Base-by-base conservation (phyloP, 305 asterid genomes). In the Fraxinus velutina region DNA sequence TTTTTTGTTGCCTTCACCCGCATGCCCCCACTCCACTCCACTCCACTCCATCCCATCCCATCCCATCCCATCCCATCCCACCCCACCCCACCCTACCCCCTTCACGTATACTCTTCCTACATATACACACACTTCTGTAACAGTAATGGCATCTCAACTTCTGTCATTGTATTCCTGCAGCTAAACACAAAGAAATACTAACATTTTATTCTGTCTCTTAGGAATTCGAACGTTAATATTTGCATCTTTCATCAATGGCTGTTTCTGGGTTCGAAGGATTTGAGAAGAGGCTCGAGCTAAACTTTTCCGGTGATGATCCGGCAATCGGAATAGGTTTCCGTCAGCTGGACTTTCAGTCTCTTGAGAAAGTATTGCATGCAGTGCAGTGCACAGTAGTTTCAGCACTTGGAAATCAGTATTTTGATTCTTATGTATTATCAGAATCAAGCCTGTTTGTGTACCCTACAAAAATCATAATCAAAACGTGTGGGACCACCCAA, bases 321-420 rank as follows among this genome's bases (percentile, higher is more conserved):
- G 78, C 70, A 80, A 78, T 71, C 77, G 85, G 55, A 47, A 80
- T 83, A 0, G 90, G 92, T 5, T 90, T 96, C 89, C 92, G 99
- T 60, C 88, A 22, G 32, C 88, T 96, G 2, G 92, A 90, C 47
- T 94, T 94, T 5, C 78, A 76, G 76, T 85, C 88, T 0, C 81
- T 96, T 3, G 95, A 90, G 90, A 85, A 91, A 84, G 93, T 96
- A 4, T 78, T 96, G 85, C 90, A 87, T 78, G 97, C 89, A 79
- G 99, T 96, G 77, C 98, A 94, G 89, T 96, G 99, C 91, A 94
- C 91, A 42, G 97, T 96, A 0, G 99, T 96, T 1, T 94, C 99
- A 0, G 99, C 97, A 30, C 91, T 96, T 66, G 98, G 94, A 2
- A 96, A 94, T 86, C 86, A 81, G 10, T 85, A 81, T 75, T 92